phyloP scores from a whole-genome alignment of 2,329 filamentous ascomycete genomes.

The Phyllosticta citriasiana region DNA sequence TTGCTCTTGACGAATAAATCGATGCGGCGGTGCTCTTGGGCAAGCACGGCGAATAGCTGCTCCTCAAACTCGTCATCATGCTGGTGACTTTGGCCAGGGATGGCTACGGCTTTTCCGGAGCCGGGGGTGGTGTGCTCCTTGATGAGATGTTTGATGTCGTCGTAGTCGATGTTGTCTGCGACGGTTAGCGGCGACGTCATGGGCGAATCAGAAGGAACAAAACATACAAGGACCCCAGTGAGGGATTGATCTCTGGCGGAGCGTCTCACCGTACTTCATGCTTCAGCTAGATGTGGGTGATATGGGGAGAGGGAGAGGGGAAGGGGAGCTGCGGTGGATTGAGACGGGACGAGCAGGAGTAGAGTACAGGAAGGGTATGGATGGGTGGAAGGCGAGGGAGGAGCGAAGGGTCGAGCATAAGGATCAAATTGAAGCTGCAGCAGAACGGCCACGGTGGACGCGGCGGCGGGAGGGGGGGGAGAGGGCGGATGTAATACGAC shows the following conservation, averaged over 20 bases:
- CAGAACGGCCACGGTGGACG: neutral
- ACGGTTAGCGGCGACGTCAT: constrained; percentile 14
- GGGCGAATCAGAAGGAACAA: neutral
- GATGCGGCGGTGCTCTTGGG: constrained; percentile 65
- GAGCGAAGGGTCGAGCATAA: neutral
- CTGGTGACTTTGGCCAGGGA: constrained; percentile 54
- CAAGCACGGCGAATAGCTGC: constrained; percentile 61
- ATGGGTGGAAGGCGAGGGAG: neutral
- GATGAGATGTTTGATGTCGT: constrained; percentile 75
- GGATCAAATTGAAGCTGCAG: neutral
- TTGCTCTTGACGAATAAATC: constrained; percentile 73
- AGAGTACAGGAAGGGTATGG: neutral
- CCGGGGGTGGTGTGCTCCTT: constrained; percentile 67
- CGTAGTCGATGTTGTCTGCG: constrained; percentile 82
- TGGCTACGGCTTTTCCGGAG: constrained; percentile 59
- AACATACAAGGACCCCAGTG: constrained; percentile 66
- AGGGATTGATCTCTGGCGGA: constrained; percentile 67
- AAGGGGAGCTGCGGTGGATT: neutral
- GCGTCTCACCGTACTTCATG: constrained; percentile 70
- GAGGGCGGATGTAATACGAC: neutral
- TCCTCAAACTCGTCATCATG: constrained; percentile 58
- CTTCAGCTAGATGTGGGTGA: neutral
- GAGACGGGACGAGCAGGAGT: neutral
- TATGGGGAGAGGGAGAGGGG: neutral
- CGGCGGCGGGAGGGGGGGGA: neutral